Conservation (phyloP, 176 grass and related monocot genomes). For the Oryza brachyantha region DNA sequence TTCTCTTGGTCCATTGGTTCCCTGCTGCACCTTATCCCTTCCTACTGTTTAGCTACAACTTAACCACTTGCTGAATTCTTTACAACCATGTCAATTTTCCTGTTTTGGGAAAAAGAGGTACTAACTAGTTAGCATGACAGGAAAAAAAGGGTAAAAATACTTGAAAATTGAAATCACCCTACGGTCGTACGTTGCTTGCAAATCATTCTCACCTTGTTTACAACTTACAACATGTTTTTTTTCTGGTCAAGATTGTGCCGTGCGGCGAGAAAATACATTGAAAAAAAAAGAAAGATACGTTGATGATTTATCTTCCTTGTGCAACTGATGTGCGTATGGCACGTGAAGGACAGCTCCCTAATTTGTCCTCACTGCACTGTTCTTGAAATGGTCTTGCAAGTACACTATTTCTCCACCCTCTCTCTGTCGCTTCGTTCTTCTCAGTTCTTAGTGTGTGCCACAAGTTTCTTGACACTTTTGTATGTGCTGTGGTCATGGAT, state of each 20-base stretch:
- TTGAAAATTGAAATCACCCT: constrained; percentile 2
- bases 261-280: constrained; percentile 6
- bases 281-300: constrained; percentile 21
- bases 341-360: constrained; percentile 36
- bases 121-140: neutral
- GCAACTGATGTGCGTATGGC: neutral
- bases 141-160: neutral
- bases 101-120: neutral
- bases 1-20: constrained; percentile 27
- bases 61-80: neutral
- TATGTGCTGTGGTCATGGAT: neutral
- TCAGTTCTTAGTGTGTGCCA: neutral
- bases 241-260: constrained; percentile 35
- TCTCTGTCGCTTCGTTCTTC: constrained; percentile 10
- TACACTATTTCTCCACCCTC: neutral
- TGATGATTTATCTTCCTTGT: constrained; percentile 14
- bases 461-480: neutral
- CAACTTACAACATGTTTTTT: constrained; percentile 2
- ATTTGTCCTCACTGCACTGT: constrained; percentile 34
- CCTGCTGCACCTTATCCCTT: constrained; percentile 26
- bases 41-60: neutral
- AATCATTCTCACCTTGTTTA: constrained; percentile 20
- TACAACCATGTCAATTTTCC: neutral
- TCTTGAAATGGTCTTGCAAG: constrained; percentile 6
- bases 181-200: constrained; percentile 29